Evolutionary conservation across 192 early-diverging fungal genomes (phyloP).

Genomic region (Coemansia sp.): DNA sequence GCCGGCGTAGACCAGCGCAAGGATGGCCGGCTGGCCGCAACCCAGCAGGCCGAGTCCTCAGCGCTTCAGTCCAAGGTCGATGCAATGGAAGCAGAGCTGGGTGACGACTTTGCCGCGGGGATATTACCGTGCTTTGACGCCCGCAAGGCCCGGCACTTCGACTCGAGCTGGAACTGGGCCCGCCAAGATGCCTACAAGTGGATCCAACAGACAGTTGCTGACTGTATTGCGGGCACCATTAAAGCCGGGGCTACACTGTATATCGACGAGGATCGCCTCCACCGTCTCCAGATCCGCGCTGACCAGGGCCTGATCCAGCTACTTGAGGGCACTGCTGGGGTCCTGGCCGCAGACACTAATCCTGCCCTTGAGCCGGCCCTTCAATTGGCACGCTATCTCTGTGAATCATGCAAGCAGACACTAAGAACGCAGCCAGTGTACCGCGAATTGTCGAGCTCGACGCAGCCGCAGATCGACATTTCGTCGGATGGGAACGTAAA

Average conservation of each 20-base stretch:
- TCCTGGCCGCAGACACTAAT: conserved; percentile 57
- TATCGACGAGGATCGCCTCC: conserved; percentile 41
- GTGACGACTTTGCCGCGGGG: conserved; percentile 68
- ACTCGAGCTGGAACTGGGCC: conserved; percentile 97
- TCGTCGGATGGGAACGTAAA: conserved; percentile 63
- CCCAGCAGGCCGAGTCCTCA: conserved; percentile 50
- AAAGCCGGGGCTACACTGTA: no score
- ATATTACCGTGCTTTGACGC: conserved; percentile 71
- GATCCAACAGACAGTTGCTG: conserved; percentile 81
- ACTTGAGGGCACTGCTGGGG: conserved; percentile 70
- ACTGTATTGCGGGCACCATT: conserved; percentile 25
- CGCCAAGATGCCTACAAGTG: conserved; percentile 33
- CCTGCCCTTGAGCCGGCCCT: conserved; percentile 53
- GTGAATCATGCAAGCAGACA: conserved; percentile 71
- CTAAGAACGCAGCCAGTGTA: conserved; percentile 66
- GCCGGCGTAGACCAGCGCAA: conserved; percentile 69
- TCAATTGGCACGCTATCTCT: conserved; percentile 56
- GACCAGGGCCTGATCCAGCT: conserved; percentile 63
- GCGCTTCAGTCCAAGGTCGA: conserved; percentile 73
- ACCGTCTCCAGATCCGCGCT: conserved; percentile 73
- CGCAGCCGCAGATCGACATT: conserved; percentile 66
- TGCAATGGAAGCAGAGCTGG: conserved; percentile 72
- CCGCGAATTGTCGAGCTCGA: conserved; percentile 76
- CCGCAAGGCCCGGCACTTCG: conserved; percentile 79
- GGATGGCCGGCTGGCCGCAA: conserved; percentile 58